Evolutionary conservation across 202 grass and related monocot species (phyloP).

Genomic region (Cymbopogon flexuosus): DNA sequence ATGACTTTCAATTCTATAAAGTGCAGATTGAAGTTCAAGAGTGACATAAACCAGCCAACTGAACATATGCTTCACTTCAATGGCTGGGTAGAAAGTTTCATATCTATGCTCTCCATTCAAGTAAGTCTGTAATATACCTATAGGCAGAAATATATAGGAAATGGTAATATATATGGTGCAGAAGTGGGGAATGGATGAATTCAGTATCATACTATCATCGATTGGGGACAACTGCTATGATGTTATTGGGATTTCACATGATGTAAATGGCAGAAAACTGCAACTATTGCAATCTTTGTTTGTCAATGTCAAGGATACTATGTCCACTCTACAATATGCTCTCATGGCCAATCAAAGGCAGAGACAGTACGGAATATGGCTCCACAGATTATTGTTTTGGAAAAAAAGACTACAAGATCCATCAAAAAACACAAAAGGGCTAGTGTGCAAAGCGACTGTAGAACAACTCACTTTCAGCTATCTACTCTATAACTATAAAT

Average conservation of each 20-base stretch:
- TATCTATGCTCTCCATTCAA: background rate
- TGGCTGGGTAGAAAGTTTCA: background rate
- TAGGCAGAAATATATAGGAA: background rate
- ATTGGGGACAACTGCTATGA: background rate
- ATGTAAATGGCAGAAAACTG: background rate
- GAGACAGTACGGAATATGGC: background rate
- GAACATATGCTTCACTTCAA: background rate
- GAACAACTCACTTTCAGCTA: background rate
- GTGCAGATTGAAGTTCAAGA: background rate
- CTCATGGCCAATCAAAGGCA: background rate
- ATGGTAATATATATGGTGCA: background rate
- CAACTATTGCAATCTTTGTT: background rate
- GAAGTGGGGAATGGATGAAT: background rate
- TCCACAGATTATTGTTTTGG: background rate
- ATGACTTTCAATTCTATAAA: background rate
- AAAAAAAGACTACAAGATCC: background rate
- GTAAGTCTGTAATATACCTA: background rate
- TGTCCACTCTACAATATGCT: background rate
- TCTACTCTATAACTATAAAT: background rate
- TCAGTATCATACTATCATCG: too few relatives aligned
- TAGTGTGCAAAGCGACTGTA: background rate
- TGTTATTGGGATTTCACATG: background rate
- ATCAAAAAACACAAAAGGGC: background rate
- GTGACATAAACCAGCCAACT: background rate
- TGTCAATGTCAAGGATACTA: background rate